These are phyloP conservation scores for Daldinia concentrica DNA, from an alignment of 495 filamentous ascomycete genomes.

Conservation along the genomic window DNA sequence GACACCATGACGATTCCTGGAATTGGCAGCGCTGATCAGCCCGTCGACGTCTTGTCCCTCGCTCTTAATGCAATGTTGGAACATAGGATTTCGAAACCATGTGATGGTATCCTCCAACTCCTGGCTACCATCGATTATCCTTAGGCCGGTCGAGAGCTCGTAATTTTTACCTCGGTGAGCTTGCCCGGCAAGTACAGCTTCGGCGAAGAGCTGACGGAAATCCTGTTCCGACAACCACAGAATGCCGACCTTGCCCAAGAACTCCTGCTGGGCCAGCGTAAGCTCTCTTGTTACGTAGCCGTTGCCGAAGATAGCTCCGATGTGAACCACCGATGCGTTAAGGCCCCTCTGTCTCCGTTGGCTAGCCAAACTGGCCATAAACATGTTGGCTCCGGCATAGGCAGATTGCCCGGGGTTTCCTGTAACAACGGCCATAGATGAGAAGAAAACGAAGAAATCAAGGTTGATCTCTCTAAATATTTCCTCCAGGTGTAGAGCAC, in stretches of 20 bases:
- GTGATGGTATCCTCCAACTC: background rate
- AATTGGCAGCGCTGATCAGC: background rate
- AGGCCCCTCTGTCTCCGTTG: slow-evolving; percentile 48
- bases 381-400: slow-evolving; percentile 64
- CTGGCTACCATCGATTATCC: background rate
- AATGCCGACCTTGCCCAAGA: background rate
- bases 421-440: slow-evolving; percentile 55
- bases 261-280: slow-evolving; percentile 31
- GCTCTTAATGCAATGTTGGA: background rate
- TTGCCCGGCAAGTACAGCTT: slow-evolving; percentile 19
- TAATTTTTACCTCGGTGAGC: background rate
- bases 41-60: background rate
- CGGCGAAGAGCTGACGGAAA: slow-evolving; percentile 34
- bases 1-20: background rate
- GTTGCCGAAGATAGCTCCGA: slow-evolving; percentile 54
- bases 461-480: slow-evolving; percentile 50
- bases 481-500: slow-evolving; percentile 43
- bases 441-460: slow-evolving; percentile 67
- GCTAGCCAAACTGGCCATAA: slow-evolving; percentile 48
- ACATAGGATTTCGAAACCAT: slow-evolving; percentile 49
- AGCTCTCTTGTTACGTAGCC: slow-evolving; percentile 49
- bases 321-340: slow-evolving; percentile 55
- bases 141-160: background rate
- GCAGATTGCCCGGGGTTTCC: slow-evolving; percentile 60
- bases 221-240: slow-evolving; percentile 33